Evolutionary conservation across 257 asterid species (phyloP).

Genomic region (Lithospermum erythrorhizon): DNA sequence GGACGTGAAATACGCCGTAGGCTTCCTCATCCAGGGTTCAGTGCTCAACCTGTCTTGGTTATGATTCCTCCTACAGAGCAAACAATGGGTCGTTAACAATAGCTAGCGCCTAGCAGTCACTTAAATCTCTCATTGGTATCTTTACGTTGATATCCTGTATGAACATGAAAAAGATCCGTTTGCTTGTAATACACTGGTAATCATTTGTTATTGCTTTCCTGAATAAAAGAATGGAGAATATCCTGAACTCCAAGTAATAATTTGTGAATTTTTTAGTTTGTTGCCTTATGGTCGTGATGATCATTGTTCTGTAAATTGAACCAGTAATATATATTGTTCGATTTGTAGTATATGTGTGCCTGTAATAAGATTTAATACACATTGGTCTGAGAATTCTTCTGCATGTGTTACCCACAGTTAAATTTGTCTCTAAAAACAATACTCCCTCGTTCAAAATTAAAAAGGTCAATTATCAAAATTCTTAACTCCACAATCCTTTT

Average conservation of each 20-base stretch:
- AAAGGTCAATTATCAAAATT: no score
- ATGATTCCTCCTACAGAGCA: conserved; percentile 82
- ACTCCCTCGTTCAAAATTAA: no score
- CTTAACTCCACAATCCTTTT: no score
- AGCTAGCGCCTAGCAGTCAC: no score
- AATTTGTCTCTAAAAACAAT: no score
- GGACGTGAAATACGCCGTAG: conserved; percentile 96
- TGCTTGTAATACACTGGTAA: neutral
- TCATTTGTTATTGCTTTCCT: neutral
- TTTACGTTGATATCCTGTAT: neutral
- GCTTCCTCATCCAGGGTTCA: conserved; percentile 76
- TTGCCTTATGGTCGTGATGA: neutral
- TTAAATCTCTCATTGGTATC: neutral
- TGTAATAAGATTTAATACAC: no score
- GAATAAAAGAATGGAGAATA: neutral
- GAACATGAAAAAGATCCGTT: no score
- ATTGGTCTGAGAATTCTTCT: no score
- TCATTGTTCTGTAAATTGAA: neutral
- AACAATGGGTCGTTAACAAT: conserved; percentile 47
- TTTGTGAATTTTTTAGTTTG: neutral
- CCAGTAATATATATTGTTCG: no score
- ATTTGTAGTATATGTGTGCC: no score
- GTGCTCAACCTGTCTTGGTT: conserved; percentile 45
- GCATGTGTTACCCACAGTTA: no score
- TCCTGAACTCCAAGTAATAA: neutral